Evolutionary conservation across 345 rosid genomes (phyloP).

Genomic region (Orychophragmus violaceus): DNA sequence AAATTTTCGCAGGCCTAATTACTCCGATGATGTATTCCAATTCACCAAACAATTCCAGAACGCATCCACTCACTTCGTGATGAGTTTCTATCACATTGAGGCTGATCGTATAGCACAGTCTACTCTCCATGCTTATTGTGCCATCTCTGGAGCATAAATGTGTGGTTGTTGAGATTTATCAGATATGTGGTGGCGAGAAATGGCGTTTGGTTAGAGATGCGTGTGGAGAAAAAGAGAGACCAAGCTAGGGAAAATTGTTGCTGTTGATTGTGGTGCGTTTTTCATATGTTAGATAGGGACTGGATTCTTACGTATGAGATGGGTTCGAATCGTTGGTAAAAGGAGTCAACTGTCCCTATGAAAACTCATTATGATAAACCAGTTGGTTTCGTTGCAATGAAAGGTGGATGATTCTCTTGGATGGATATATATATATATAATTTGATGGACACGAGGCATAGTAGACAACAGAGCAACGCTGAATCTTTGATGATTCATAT

Average conservation of each 20-base stretch:
- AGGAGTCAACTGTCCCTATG: conserved; percentile 56
- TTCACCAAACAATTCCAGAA: too few relatives aligned
- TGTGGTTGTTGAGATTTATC: too few relatives aligned
- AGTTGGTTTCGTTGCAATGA: conserved; percentile 56
- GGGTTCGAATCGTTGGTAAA: conserved; percentile 52
- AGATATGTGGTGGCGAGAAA: too few relatives aligned
- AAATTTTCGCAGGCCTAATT: too few relatives aligned
- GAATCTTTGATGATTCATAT: conserved; percentile 56
- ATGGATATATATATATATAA: conserved; percentile 45
- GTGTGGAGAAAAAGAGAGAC: conserved; percentile 65
- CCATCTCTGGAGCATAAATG: not conserved
- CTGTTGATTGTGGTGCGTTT: conserved; percentile 36
- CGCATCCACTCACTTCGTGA: not conserved
- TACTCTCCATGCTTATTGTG: conserved; percentile 10
- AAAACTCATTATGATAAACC: conserved; percentile 40
- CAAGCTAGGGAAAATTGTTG: conserved; percentile 70
- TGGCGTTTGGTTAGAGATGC: conserved; percentile 56
- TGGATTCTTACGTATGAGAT: conserved; percentile 72
- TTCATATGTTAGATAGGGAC: conserved; percentile 68
- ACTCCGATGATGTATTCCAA: too few relatives aligned
- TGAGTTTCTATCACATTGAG: conserved; percentile 1
- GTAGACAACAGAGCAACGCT: conserved; percentile 43
- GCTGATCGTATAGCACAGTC: not conserved
- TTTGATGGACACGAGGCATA: conserved; percentile 37
- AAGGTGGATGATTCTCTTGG: conserved; percentile 50